Base-by-base conservation (phyloP, 805 yeast genomes). In the Saccharomycopsis sp. region DNA sequence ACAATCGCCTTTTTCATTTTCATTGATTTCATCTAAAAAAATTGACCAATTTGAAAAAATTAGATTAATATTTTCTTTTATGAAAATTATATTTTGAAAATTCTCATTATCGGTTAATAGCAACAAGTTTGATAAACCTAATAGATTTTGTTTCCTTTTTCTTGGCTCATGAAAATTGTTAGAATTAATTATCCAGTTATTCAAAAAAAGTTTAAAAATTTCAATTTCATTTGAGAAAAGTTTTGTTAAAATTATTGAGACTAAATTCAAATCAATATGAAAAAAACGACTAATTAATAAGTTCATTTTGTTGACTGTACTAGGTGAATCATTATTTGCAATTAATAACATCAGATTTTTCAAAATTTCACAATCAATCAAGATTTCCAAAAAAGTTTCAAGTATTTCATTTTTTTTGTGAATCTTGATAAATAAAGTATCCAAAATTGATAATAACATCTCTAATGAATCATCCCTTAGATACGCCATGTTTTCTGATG, bases 1-100 rank as follows among this genome's bases (percentile, higher is more conserved):
- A 49, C 76, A 69, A 49, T 78, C 82, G 3, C 85, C 86, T 25
- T 57, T 54, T 3, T 51, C 55, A 9, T 56, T 46, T 53, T 88
- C 96, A 42, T 76, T 72, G 12, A 81, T 67, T 53, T 86, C 95
- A 51, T 88, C 96, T 36, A 84, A 54, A 44, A 80, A 66, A 37
- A 69, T 62, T 3, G 66, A 59, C 74, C 75, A 69, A 5, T 68
- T 48, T 2, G 64, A 57, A 4, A 72, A 56, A 9, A 63, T 50
- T 6, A 40, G 27, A 21, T 42, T 43, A 19, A 42, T 14, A 25
- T 42, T 42, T 21, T 31, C 44, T 21, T 21, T 34, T 2, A 55
- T 53, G 20, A 56, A 54, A 5, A 59, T 47, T 36, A 61, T 47
- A 12, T 19, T 8, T 14, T 3, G 9, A 14, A 28, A 14, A 28